Conservation (phyloP, 2,329 filamentous ascomycete genomes). For the Claviceps citrina region DNA sequence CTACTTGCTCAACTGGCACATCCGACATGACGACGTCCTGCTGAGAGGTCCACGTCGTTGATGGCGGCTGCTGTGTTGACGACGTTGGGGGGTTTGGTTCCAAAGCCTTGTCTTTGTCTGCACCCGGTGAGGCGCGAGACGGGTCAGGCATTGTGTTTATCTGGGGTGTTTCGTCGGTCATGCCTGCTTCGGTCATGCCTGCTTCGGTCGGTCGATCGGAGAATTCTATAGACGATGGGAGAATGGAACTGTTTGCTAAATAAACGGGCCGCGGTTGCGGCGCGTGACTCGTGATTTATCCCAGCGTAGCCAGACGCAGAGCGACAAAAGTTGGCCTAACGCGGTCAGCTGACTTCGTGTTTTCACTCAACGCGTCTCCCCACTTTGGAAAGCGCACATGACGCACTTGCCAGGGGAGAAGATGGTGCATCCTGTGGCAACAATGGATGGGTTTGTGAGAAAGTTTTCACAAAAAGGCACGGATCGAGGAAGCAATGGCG, state of each 20-base stretch:
- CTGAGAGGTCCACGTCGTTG: constrained; percentile 12
- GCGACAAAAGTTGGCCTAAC: neutral
- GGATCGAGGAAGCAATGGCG: constrained; percentile 4
- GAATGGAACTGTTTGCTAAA: neutral
- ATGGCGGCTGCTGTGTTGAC: constrained; percentile 1
- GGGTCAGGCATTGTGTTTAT: constrained; percentile 10
- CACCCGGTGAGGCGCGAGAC: constrained; percentile 10
- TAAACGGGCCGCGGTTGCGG: too few species aligned
- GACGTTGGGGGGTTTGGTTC: constrained; percentile 9
- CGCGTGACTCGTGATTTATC: too few species aligned
- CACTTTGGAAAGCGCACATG: neutral
- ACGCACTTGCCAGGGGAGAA: neutral
- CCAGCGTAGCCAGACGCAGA: too few species aligned
- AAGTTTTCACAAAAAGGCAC: constrained; percentile 13
- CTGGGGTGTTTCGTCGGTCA: constrained; percentile 17
- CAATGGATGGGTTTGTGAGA: constrained; percentile 25
- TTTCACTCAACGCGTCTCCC: constrained; percentile 5
- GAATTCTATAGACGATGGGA: neutral
- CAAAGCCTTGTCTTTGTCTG: constrained; percentile 12
- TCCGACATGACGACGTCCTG: constrained; percentile 31
- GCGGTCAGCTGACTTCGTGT: constrained; percentile 27
- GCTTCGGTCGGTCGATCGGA: neutral
- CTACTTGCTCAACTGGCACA: constrained; percentile 24
- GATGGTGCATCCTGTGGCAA: constrained; percentile 7
- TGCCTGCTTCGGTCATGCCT: too few species aligned